Evolutionary conservation across 495 filamentous ascomycete genomes (phyloP).

Genomic region (Aspergillus incahuasiensis): DNA sequence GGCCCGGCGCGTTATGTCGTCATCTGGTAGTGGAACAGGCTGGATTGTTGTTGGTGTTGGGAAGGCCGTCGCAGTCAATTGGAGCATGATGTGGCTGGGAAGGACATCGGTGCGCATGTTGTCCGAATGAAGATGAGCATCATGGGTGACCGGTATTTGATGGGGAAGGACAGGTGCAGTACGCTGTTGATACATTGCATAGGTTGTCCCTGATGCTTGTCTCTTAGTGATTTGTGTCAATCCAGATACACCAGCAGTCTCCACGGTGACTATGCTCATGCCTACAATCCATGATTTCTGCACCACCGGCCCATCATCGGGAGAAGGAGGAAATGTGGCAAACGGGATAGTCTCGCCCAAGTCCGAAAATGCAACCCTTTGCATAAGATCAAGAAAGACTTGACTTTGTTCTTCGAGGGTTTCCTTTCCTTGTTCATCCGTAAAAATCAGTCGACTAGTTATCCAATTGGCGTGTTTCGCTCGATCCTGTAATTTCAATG

Average conservation of each 20-base stretch:
- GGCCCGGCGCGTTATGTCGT: conserved; percentile 71
- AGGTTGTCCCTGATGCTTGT: conserved; percentile 80
- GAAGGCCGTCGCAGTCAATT: conserved; percentile 59
- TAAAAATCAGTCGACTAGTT: conserved; percentile 73
- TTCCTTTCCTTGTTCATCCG: conserved; percentile 66
- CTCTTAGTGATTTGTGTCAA: conserved; percentile 76
- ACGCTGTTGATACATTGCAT: conserved; percentile 67
- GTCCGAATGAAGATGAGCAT: conserved; percentile 38
- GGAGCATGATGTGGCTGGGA: conserved; percentile 81
- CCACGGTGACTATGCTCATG: conserved; percentile 79
- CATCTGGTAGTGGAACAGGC: conserved; percentile 77
- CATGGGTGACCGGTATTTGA: conserved; percentile 52
- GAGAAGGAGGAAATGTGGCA: conserved; percentile 54
- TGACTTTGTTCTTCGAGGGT: conserved; percentile 87
- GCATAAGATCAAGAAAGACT: conserved; percentile 94
- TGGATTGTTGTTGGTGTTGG: conserved; percentile 63
- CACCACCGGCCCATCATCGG: conserved; percentile 60
- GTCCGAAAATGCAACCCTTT: conserved; percentile 82
- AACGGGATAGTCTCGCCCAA: conserved; percentile 54
- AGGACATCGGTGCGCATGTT: conserved; percentile 47
- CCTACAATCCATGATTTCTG: conserved; percentile 84
- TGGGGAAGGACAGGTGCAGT: conserved; percentile 64
- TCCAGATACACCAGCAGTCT: conserved; percentile 69
- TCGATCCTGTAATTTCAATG: conserved; percentile 76
- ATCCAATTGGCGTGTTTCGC: conserved; percentile 86